Percentiles rank a stretch among this genome's conserved stretches.
phyloP scores from a whole-genome alignment of 441 rosid genomes.

The Jatropha multifida region DNA sequence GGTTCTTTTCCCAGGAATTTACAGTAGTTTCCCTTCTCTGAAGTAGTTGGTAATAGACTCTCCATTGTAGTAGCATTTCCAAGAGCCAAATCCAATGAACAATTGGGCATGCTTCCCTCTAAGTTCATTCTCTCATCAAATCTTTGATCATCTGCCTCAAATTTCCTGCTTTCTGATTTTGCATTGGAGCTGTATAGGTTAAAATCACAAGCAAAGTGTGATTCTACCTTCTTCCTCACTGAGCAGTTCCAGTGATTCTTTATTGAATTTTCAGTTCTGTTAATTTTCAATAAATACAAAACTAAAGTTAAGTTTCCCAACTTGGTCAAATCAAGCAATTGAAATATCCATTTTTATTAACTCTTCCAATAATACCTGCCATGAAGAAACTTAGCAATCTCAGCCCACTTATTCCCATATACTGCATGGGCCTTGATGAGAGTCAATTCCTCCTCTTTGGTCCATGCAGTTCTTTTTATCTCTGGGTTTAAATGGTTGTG shows the following conservation, averaged over 20 bases:
- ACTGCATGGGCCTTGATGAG: slow-evolving; percentile 65
- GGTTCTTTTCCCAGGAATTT: neutral
- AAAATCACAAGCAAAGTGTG: slow-evolving; percentile 34
- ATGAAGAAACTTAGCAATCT: slow-evolving; percentile 78
- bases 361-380: slow-evolving; percentile 64
- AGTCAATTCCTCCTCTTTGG: slow-evolving; percentile 66
- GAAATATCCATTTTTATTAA: neutral
- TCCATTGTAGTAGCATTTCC: slow-evolving; percentile 13
- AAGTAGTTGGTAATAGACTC: neutral
- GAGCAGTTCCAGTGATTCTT: slow-evolving; percentile 97
- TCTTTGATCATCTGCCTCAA: slow-evolving; percentile 3
- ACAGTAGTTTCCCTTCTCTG: neutral
- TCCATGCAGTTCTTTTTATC: slow-evolving; percentile 91
- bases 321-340: neutral
- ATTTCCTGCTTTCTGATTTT: slow-evolving; percentile 13
- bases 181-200: slow-evolving; percentile 2
- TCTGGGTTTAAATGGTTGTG: slow-evolving; percentile 92
- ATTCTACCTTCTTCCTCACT: slow-evolving; percentile 69
- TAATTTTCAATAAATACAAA: slow-evolving; percentile 18
- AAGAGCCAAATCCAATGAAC: slow-evolving; percentile 20
- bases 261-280: slow-evolving; percentile 87
- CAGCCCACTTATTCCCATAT: slow-evolving; percentile 92
- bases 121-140: slow-evolving; percentile 5
- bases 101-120: slow-evolving; percentile 4
- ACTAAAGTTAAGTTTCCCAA: neutral